phyloP scores from a whole-genome alignment of 306 rosid species.

The Boehmeria nivea region DNA sequence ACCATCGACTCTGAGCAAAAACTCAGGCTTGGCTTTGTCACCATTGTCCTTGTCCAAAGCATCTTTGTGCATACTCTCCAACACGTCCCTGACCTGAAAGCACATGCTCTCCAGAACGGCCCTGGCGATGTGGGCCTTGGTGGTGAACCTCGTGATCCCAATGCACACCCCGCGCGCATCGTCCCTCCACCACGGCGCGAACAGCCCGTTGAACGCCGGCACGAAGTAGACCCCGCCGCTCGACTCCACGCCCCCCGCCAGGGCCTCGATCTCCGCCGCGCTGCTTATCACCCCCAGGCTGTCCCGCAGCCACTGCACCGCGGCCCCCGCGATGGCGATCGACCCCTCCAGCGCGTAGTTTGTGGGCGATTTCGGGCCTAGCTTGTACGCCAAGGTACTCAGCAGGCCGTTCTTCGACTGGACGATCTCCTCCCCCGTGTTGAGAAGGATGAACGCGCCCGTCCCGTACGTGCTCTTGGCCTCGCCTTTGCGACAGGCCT shows the following conservation, averaged over 20 bases:
- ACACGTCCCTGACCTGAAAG: conserved; percentile 83
- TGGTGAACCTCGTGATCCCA: conserved; percentile 78
- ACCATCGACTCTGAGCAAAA: conserved; percentile 78
- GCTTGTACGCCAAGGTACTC: conserved; percentile 75
- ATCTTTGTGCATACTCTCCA: conserved; percentile 85
- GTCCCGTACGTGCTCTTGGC: conserved; percentile 95
- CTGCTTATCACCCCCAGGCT: conserved; percentile 58
- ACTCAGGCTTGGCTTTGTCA: conserved; percentile 34
- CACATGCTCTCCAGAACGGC: conserved; percentile 93
- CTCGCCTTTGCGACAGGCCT: conserved; percentile 70
- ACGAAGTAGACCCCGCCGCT: conserved; percentile 83
- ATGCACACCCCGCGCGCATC: conserved; percentile 90
- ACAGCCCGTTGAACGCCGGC: conserved; percentile 87
- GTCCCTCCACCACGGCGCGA: conserved; percentile 98
- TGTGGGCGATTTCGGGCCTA: conserved; percentile 53
- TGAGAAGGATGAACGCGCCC: conserved; percentile 83
- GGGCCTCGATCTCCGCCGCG: conserved; percentile 62
- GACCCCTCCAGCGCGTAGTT: conserved; percentile 92
- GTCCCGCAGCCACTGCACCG: conserved; percentile 96
- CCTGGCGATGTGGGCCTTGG: conserved; percentile 77
- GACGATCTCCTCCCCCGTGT: conserved; percentile 61
- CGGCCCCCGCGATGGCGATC: conserved; percentile 97
- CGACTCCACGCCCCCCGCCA: conserved; percentile 59
- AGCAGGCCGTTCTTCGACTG: conserved; percentile 72
- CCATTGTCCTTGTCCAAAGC: conserved; percentile 27